phyloP scores from a whole-genome alignment of 371 early-diverging fungal species.

The Mortierella sp. region DNA sequence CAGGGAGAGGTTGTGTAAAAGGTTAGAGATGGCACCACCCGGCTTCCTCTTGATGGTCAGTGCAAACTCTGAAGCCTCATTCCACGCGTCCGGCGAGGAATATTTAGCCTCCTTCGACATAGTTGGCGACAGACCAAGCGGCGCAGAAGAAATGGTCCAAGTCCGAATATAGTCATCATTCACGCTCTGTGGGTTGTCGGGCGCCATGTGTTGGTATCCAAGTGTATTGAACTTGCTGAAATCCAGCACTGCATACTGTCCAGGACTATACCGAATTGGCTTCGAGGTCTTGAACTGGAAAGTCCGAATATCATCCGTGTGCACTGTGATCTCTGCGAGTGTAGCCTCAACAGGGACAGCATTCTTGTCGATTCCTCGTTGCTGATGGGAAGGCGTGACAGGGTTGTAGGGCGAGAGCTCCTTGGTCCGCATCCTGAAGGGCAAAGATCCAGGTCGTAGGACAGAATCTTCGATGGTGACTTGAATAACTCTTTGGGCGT shows the following conservation, averaged over 20 bases:
- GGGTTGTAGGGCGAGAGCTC: conserved; percentile 58
- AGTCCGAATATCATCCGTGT: conserved; percentile 25
- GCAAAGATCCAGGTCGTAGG: conserved; percentile 21
- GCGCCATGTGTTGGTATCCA: conserved; percentile 46
- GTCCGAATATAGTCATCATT: conserved; percentile 53
- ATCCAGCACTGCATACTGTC: conserved; percentile 51
- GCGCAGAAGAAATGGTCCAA: conserved; percentile 53
- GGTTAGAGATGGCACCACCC: conserved; percentile 36
- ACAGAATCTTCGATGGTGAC: conserved; percentile 27
- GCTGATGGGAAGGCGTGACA: not conserved
- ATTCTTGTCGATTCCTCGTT: not conserved
- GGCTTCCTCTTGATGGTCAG: conserved; percentile 48
- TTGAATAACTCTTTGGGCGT: conserved; percentile 34
- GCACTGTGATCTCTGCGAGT: conserved; percentile 25
- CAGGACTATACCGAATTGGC: conserved; percentile 31
- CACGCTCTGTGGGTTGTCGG: conserved; percentile 40
- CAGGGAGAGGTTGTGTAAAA: conserved; percentile 18
- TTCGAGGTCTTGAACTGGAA: conserved; percentile 29
- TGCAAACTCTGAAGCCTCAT: conserved; percentile 22
- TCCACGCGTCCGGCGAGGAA: conserved; percentile 16
- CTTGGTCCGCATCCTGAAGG: conserved; percentile 32
- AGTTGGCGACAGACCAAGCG: not conserved
- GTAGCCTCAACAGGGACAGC: conserved; percentile 11
- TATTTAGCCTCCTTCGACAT: not conserved
- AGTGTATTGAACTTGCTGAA: conserved; percentile 29